phyloP scores from a whole-genome alignment of 225 moss, liverwort and hornwort genomes.

The Lunularia cruciata region DNA sequence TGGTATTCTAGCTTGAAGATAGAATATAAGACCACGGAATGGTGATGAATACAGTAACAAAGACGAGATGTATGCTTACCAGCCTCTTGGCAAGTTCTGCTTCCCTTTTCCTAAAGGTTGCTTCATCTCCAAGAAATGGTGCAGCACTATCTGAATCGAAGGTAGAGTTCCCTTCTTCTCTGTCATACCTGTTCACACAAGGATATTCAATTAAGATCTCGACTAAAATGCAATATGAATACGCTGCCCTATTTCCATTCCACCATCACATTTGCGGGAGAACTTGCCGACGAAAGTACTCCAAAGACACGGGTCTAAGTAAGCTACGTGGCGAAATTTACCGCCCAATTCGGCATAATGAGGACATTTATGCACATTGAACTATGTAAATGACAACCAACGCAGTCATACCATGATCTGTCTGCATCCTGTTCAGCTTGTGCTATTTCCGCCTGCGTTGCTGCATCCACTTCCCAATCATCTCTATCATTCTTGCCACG shows the following conservation, averaged over 20 bases:
- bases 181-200: conserved; percentile 76
- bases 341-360: background rate
- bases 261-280: background rate
- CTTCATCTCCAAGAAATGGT: conserved; percentile 86
- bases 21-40: background rate
- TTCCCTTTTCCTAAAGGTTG: conserved; percentile 94
- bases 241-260: background rate
- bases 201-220: background rate
- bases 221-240: background rate
- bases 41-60: background rate
- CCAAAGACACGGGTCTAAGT: background rate
- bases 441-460: conserved; percentile 77
- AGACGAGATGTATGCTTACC: conserved; percentile 39
- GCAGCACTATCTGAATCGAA: conserved; percentile 67
- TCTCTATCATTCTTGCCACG: conserved; percentile 44
- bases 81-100: conserved; percentile 89
- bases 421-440: conserved; percentile 92
- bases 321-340: background rate
- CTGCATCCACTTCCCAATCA: conserved; percentile 73
- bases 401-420: conserved; percentile 43
- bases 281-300: too few relatives aligned
- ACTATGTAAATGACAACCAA: background rate
- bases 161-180: conserved; percentile 88
- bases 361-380: background rate
- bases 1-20: background rate